Evolutionary conservation across 331 rosid genomes (phyloP).

Genomic region (Cucumis variabilis): DNA sequence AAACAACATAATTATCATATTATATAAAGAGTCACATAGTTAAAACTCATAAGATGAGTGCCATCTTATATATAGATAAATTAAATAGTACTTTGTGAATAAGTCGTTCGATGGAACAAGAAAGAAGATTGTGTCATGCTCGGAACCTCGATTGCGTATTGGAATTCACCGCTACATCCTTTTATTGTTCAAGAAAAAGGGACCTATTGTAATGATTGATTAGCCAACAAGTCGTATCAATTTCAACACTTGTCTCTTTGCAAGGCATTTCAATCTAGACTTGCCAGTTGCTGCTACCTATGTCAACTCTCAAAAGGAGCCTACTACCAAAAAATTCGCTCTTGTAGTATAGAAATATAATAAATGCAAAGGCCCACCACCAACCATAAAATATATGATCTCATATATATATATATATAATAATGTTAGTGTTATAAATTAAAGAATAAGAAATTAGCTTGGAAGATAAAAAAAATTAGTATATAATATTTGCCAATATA

Average conservation of each 20-base stretch:
- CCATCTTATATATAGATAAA: too few species aligned
- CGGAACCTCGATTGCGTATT: conserved; percentile 78
- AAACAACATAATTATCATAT: too few species aligned
- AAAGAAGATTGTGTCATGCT: conserved; percentile 66
- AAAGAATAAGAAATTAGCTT: too few species aligned
- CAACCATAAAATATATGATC: not conserved
- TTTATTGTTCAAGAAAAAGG: conserved; percentile 70
- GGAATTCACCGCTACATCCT: conserved; percentile 86
- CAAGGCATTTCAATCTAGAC: conserved; percentile 61
- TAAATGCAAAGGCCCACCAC: not conserved
- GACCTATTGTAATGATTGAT: conserved; percentile 56
- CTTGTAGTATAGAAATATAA: not conserved
- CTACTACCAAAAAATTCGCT: conserved; percentile 44
- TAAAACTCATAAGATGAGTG: too few species aligned
- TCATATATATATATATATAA: conserved; percentile 48
- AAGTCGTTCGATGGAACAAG: conserved; percentile 42
- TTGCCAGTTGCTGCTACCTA: conserved; percentile 81
- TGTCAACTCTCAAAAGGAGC: conserved; percentile 87
- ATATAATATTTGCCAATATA: too few species aligned
- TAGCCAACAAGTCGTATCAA: conserved; percentile 62
- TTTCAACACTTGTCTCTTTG: conserved; percentile 77
- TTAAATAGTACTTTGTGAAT: too few species aligned
- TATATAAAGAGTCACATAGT: too few species aligned
- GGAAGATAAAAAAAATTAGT: too few species aligned
- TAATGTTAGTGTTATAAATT: too few species aligned